Percentiles rank a stretch among this genome's conserved stretches.
Conservation (phyloP, 768 basidiomycete genomes). For the Suillus occidentalis region DNA sequence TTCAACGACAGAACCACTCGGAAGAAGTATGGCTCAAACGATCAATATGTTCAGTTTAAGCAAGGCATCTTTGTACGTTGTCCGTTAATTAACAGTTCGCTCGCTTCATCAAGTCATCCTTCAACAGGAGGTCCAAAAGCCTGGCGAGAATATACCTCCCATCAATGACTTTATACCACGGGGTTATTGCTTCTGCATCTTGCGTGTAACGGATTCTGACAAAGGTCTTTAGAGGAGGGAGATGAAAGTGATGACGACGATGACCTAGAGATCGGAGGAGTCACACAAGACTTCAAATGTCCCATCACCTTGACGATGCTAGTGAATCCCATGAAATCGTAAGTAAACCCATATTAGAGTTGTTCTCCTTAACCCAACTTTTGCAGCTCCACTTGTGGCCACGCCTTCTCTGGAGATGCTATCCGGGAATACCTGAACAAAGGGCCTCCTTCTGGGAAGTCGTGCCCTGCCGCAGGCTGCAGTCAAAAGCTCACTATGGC, state of each 20-base stretch:
- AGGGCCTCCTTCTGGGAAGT: conserved; percentile 32
- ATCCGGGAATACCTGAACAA: conserved; percentile 62
- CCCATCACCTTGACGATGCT: conserved; percentile 72
- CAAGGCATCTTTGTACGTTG: conserved; percentile 64
- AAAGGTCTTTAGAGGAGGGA: conserved; percentile 58
- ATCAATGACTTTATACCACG: conserved; percentile 68
- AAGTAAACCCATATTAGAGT: conserved; percentile 26
- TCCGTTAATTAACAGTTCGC: not conserved
- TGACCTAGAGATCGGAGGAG: conserved; percentile 86
- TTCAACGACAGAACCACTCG: conserved; percentile 66
- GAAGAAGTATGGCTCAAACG: conserved; percentile 72
- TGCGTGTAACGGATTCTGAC: conserved; percentile 10
- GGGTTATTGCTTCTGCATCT: conserved; percentile 42
- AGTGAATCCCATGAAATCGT: conserved; percentile 83
- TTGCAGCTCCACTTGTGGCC: conserved; percentile 64
- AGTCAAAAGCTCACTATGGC: conserved; percentile 52
- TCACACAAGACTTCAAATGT: conserved; percentile 81
- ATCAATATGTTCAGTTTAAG: conserved; percentile 61
- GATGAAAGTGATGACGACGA: conserved; percentile 85
- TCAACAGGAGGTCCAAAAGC: conserved; percentile 63
- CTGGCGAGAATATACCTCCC: conserved; percentile 71
- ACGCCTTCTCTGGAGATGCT: conserved; percentile 77
- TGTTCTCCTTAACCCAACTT: conserved; percentile 8
- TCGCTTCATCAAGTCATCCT: conserved; percentile 1
- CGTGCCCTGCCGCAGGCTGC: conserved; percentile 77